phyloP scores from a whole-genome alignment of 257 asterid species.

The Henckelia pumila region DNA sequence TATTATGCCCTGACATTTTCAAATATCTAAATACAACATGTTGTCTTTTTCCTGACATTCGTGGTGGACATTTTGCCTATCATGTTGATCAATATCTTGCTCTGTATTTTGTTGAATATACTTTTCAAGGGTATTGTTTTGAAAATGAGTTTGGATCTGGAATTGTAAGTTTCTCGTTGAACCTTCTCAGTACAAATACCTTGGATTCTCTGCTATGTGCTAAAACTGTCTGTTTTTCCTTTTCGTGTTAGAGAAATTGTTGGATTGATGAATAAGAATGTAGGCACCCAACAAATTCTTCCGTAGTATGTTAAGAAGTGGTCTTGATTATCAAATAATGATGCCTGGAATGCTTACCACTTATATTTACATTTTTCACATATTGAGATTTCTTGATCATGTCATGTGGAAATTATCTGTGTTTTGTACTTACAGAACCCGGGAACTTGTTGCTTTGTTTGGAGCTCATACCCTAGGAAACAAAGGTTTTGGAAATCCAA shows the following conservation, averaged over 20 bases:
- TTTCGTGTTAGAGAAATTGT: neutral
- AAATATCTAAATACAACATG: neutral
- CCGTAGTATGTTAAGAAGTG: neutral
- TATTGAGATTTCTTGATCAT: neutral
- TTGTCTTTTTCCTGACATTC: neutral
- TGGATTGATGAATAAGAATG: neutral
- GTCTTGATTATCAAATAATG: neutral
- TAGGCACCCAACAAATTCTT: neutral
- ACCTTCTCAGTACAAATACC: neutral
- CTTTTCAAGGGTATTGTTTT: neutral
- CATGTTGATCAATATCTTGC: neutral
- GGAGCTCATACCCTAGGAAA: constrained; percentile 93
- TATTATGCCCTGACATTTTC: neutral
- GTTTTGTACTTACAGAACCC: constrained; percentile 46
- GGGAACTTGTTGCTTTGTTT: constrained; percentile 84
- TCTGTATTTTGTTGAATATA: neutral
- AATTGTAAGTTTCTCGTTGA: constrained; percentile 8
- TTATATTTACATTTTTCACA: neutral
- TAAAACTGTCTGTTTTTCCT: neutral
- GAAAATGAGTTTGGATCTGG: constrained; percentile 7
- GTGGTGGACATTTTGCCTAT: neutral
- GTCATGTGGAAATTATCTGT: neutral
- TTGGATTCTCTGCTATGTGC: constrained; percentile 7
- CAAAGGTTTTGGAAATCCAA: constrained; percentile 91
- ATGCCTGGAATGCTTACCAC: constrained; percentile 5